Evolutionary conservation across 2,329 filamentous ascomycete genomes (phyloP).

Genomic region (Calonectria ilicicola): DNA sequence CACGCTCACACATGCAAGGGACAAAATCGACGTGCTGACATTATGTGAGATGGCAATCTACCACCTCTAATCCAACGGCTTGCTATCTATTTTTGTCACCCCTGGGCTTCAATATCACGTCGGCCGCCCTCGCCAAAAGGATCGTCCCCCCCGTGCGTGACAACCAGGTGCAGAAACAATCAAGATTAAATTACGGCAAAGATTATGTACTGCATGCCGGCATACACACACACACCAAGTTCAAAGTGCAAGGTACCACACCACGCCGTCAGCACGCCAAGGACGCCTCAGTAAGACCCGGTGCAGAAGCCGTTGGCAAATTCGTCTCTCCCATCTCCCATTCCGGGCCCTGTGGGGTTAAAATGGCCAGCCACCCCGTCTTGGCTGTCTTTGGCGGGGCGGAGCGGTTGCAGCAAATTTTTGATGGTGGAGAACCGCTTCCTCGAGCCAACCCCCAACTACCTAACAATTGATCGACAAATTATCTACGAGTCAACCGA

Average conservation of each 20-base stretch:
- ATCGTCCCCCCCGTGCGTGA: background rate
- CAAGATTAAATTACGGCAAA: background rate
- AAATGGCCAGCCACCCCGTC: constrained; percentile 11
- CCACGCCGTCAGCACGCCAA: constrained; percentile 15
- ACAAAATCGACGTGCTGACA: background rate
- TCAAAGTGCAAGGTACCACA: background rate
- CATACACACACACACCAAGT: background rate
- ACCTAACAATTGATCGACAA: background rate
- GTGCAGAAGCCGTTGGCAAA: constrained; percentile 15
- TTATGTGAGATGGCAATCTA: background rate
- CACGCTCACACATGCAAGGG: background rate
- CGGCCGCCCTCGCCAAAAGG: background rate
- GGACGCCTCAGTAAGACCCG: constrained; percentile 12
- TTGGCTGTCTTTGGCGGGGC: constrained; percentile 8
- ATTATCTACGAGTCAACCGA: background rate
- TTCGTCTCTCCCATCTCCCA: background rate
- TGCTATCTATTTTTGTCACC: background rate
- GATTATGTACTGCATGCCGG: background rate
- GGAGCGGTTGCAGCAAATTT: constrained; percentile 17
- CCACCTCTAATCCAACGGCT: background rate
- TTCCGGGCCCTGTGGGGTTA: constrained; percentile 1
- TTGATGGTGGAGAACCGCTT: background rate
- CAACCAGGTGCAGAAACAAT: background rate
- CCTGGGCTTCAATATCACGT: background rate
- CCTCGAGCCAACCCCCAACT: background rate